Evolutionary conservation across 805 yeast genomes (phyloP).

Genomic region (Ogataea glucozyma): DNA sequence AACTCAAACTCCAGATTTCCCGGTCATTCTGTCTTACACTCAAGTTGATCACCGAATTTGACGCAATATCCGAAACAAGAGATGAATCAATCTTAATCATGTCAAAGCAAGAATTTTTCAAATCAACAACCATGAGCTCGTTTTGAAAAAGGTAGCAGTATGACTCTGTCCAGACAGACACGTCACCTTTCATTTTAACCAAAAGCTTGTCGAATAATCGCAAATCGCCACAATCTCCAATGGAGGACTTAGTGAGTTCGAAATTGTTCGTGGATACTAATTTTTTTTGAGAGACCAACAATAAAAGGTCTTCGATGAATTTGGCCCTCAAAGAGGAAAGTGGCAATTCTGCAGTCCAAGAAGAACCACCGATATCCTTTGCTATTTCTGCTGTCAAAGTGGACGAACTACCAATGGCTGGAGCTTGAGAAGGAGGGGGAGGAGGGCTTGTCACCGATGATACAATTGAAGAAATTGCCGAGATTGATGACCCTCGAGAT

Average conservation of each 20-base stretch:
- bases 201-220: constrained; percentile 34
- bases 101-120: constrained; percentile 7
- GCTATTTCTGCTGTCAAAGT: constrained; percentile 2
- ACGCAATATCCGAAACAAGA: constrained; percentile 18
- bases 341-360: constrained; percentile 22
- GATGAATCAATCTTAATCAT: constrained; percentile 19
- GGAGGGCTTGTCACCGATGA: constrained; percentile 30
- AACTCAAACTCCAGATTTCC: constrained; percentile 17
- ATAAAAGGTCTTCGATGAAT: constrained; percentile 25
- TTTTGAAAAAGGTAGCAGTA: constrained; percentile 34
- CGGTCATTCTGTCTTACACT: no score
- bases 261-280: constrained; percentile 9
- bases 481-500: constrained; percentile 37
- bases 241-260: constrained; percentile 15
- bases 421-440: no score
- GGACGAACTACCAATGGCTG: constrained; percentile 7
- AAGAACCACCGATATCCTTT: background rate
- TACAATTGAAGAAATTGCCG: constrained; percentile 37
- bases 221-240: constrained; percentile 33
- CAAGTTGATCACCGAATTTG: constrained; percentile 19
- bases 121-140: constrained; percentile 25
- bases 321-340: constrained; percentile 23
- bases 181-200: constrained; percentile 1
- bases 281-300: constrained; percentile 15
- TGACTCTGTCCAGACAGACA: constrained; percentile 10